Evolutionary conservation across 2,329 filamentous ascomycete genomes (phyloP).

Genomic region (Fonsecaea nubica): DNA sequence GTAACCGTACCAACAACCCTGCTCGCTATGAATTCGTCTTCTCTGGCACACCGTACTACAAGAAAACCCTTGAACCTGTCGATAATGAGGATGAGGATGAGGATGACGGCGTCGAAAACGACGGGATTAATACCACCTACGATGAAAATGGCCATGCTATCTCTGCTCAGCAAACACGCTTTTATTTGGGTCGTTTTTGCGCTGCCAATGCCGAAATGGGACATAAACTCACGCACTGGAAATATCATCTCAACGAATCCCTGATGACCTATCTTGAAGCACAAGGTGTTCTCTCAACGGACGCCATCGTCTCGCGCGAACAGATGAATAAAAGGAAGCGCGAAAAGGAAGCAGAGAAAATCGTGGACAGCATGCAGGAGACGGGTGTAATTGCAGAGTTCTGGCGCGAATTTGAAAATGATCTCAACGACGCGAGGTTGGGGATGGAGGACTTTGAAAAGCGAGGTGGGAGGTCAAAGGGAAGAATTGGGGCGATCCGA

Average conservation of each 20-base stretch:
- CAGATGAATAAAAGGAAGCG: conserved; percentile 66
- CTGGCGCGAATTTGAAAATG: conserved; percentile 70
- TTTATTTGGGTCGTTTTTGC: conserved; percentile 64
- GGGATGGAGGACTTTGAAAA: conserved; percentile 47
- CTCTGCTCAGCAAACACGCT: conserved; percentile 54
- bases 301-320: conserved; percentile 67
- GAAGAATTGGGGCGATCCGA: conserved; percentile 35
- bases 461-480: conserved; percentile 34
- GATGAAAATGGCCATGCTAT: conserved; percentile 58
- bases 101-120: conserved; percentile 49
- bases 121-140: conserved; percentile 39
- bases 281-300: conserved; percentile 64
- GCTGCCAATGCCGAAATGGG: conserved; percentile 71
- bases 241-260: conserved; percentile 73
- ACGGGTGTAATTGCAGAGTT: conserved; percentile 66
- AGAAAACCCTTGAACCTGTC: conserved; percentile 69
- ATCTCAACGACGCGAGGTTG: conserved; percentile 64
- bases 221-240: conserved; percentile 78
- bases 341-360: conserved; percentile 65
- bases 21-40: conserved; percentile 70
- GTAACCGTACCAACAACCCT: conserved; percentile 71
- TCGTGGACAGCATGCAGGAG: conserved; percentile 69
- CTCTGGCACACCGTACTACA: conserved; percentile 69
- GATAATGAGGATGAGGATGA: conserved; percentile 50
- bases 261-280: conserved; percentile 67